These are phyloP conservation scores for Corylus americana DNA, from an alignment of 306 rosid species.

Conservation along the genomic window DNA sequence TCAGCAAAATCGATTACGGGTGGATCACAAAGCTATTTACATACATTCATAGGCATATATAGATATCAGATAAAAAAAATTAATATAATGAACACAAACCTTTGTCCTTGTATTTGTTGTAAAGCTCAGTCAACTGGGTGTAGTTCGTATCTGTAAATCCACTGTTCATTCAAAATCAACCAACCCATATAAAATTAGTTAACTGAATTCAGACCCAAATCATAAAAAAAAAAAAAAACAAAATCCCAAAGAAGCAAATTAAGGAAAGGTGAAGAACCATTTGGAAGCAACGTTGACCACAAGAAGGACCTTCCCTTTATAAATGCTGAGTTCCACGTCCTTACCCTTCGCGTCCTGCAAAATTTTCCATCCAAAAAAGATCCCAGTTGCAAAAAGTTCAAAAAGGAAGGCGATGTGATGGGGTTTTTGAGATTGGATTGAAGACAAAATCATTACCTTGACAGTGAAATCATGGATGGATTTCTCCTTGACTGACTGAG, in stretches of 20 bases:
- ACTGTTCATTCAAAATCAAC: conserved; percentile 36
- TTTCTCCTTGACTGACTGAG: conserved; percentile 56
- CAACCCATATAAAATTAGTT: background rate
- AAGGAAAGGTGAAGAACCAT: conserved; percentile 53
- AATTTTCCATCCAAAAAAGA: background rate
- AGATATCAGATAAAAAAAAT: background rate
- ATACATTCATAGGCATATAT: background rate
- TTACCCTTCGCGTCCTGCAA: conserved; percentile 70
- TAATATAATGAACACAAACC: conserved; percentile 38
- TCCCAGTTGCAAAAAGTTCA: background rate
- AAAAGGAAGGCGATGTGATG: background rate
- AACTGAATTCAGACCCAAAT: background rate
- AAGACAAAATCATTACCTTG: conserved; percentile 46
- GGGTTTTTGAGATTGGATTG: background rate
- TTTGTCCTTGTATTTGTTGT: conserved; percentile 57
- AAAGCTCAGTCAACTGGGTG: conserved; percentile 77
- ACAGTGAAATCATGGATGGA: conserved; percentile 82
- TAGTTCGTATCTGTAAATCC: conserved; percentile 76
- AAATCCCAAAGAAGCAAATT: background rate
- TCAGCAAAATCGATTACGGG: background rate
- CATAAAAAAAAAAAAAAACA: background rate
- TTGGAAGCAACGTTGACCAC: conserved; percentile 92
- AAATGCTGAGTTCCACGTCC: conserved; percentile 66
- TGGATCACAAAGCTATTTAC: conserved; percentile 3
- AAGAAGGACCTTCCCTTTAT: conserved; percentile 82